Evolutionary conservation across 179 eudicot genomes (phyloP).

Genomic region (Sideroxylon spinosum): DNA sequence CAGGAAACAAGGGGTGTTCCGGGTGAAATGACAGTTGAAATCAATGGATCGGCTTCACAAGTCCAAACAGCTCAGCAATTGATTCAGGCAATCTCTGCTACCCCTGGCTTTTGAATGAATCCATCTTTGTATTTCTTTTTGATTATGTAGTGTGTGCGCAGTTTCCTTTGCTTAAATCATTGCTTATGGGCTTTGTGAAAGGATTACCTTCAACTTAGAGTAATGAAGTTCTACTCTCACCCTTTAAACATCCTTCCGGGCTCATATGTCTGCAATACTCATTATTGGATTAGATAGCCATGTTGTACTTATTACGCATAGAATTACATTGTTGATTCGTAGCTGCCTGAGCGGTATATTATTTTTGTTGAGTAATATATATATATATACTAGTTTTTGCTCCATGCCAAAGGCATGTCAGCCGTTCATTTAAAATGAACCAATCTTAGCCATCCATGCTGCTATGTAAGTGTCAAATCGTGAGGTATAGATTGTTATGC

Average conservation of each 20-base stretch:
- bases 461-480: no score
- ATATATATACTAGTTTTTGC: no score
- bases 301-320: background rate
- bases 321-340: background rate
- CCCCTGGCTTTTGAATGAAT: background rate
- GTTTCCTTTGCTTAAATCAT: background rate
- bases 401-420: no score
- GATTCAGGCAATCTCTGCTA: conserved; percentile 38
- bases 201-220: background rate
- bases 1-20: conserved; percentile 55
- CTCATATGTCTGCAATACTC: background rate
- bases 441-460: no score
- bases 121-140: conserved; percentile 6
- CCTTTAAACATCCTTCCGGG: background rate
- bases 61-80: conserved; percentile 57
- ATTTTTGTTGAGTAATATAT: background rate
- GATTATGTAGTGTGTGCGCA: background rate
- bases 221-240: background rate
- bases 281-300: background rate
- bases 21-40: conserved; percentile 55
- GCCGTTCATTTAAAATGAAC: no score
- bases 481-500: no score
- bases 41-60: conserved; percentile 52
- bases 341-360: background rate
- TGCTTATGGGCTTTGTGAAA: background rate